Evolutionary conservation across 2,329 filamentous ascomycete genomes (phyloP), one percentile per base, ranked within the genome.

Genomic region (Colletotrichum eleusines): DNA sequence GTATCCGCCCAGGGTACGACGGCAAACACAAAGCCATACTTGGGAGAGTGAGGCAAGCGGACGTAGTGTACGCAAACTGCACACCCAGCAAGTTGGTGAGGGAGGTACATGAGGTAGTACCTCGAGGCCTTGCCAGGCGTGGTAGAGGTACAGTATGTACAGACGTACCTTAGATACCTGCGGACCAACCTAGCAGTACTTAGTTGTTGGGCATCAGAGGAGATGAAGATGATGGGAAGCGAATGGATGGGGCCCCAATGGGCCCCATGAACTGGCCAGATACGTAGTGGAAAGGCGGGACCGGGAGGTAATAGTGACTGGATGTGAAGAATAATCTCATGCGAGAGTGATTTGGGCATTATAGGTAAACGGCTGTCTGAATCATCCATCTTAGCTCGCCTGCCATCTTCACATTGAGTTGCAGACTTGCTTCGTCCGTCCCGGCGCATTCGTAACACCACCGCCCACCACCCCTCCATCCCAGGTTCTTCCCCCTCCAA

Each of bases 351-450:
- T n/a, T n/a, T n/a, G 11, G 23, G 16, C 26, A 58, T 58, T 57
- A 51, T 8, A 38, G 9, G 35, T 38, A 59, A 69, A 38, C 40
- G 58, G 31, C 42, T 62, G 46, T 65, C 61, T 44, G 61, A 65
- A 65, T 59, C 35, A 35, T 28, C 35, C 28, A 42, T 42, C 59
- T 46, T 53, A 59, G 66, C 66, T 69, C 35, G 63, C 63, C 67
- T 70, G 67, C 55, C 67, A 66, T 69, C 54, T 66, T 65, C 67
- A 69, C 48, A 54, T 55, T 63, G 46, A 66, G 67, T 69, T 69
- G 66, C 63, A 69, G 63, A 69, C 48, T 67, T 67, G 63, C 38
- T 40, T 40, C 38, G 38, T 40, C 38, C 38, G 38, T 51, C 33
- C 55, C 40, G 42, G 57, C 48, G 57, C 63, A 66, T 62, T 70